Percentiles rank a stretch among this genome's conserved stretches.
phyloP scores from a whole-genome alignment of 2,329 filamentous ascomycete genomes.

The Clonostachys solani region DNA sequence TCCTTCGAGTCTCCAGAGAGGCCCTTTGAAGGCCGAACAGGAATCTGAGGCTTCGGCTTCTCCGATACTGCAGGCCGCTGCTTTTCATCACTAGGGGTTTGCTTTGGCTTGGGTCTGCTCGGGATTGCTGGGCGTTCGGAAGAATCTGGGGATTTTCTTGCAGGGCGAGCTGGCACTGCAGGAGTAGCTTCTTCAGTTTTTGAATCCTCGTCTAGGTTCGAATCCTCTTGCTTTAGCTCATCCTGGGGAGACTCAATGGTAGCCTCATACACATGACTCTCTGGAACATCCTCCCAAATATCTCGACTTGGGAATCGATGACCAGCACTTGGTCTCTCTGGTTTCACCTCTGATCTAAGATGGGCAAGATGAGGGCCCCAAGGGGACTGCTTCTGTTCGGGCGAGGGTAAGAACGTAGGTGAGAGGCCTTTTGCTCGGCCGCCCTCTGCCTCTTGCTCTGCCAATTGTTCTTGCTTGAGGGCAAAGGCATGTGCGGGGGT shows the following conservation, averaged over 20 bases:
- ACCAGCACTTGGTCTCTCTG: constrained; percentile 52
- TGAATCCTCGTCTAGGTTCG: too few relatives aligned
- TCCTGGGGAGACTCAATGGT: constrained; percentile 49
- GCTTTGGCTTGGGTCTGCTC: constrained; percentile 49
- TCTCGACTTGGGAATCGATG: constrained; percentile 87
- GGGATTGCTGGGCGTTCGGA: constrained; percentile 41
- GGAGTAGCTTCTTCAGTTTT: too few relatives aligned
- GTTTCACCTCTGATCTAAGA: constrained; percentile 45
- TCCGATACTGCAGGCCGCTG: constrained; percentile 28
- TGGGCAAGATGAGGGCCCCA: constrained; percentile 44
- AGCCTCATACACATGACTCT: constrained; percentile 75
- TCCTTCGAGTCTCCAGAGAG: constrained; percentile 32
- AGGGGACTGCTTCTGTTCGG: constrained; percentile 20
- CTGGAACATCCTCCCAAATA: constrained; percentile 91
- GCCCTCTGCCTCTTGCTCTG: constrained; percentile 43
- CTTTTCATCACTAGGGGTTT: constrained; percentile 27
- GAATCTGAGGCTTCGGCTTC: constrained; percentile 56
- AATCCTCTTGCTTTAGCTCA: constrained; percentile 14
- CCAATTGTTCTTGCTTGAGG: constrained; percentile 60
- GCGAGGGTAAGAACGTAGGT: constrained; percentile 36
- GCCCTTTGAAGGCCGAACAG: constrained; percentile 57
- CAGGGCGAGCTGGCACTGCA: constrained; percentile 18
- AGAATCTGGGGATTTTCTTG: constrained; percentile 28
- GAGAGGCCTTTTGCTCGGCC: constrained; percentile 4
- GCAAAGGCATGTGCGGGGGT: constrained; percentile 64